Evolutionary conservation across 2,329 filamentous ascomycete genomes (phyloP), one percentile per base, ranked within the genome.

Genomic region (Zasmidium angulare): DNA sequence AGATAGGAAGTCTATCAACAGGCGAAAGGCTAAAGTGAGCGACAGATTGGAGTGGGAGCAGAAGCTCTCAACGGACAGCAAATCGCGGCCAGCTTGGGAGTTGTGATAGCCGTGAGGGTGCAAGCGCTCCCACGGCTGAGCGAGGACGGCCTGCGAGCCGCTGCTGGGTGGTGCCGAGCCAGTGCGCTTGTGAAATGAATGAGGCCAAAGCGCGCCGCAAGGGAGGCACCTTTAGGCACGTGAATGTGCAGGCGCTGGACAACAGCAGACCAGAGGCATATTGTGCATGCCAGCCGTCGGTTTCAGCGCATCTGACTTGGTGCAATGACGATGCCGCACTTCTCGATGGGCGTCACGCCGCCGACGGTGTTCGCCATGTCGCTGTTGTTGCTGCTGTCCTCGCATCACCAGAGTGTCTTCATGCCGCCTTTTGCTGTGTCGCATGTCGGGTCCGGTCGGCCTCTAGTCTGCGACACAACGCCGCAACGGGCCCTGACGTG

Each of bases 141-240:
- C 24, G 59, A 53, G 40, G 53, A 54, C 20, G 43, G 51, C 22
- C 43, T 57, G 53, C 43, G 29, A 51, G 55, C 55, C 53, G 50
- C 63, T 59, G 65, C 55, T 66, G 60, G 56, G 50, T 65, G 66
- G 65, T 60, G 58, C 59, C 61, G 63, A 61, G 58, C 60, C 61
- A 56, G 51, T 61, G 61, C 62, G 62, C 63, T 60, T 61, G 56
- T 56, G 63, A 68, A 68, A 69, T 69, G 65, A 68, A 60, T 61
- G 46, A 66, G 67, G 60, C 62, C 65, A 36, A 60, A 65, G 67
- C 66, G 50, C 51, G 14, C 29, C 47, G 58, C 63, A 59, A 64
- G 63, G 63, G 63, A 55, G 49, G 53, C 56, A 55, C 52, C 6
- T 29, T 4, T 6, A 29, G 11, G n/a, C n/a, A n/a, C n/a, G 58